These are phyloP conservation scores for Hygrophoropsis aurantiaca DNA, from an alignment of 768 basidiomycete genomes.

Conservation along the genomic window DNA sequence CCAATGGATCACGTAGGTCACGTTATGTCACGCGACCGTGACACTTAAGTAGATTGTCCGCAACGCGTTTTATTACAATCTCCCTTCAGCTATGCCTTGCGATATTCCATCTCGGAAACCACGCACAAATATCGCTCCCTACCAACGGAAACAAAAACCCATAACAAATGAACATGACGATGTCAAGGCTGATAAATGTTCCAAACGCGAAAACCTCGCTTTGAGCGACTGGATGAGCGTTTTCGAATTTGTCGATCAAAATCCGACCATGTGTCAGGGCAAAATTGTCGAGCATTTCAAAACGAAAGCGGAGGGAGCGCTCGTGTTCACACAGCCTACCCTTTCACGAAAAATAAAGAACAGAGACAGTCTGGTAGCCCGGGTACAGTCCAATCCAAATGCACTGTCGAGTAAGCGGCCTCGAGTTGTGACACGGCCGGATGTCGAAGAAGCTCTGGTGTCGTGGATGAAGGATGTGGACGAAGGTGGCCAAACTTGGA, in stretches of 20 bases:
- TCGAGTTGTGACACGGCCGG: slow-evolving; percentile 30
- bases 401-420: slow-evolving; percentile 28
- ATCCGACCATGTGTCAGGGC: neutral
- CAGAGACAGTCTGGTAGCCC: slow-evolving; percentile 2
- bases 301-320: neutral
- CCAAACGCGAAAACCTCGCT: neutral
- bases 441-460: slow-evolving; percentile 29
- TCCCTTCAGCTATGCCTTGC: too few relatives aligned
- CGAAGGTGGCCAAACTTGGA: neutral
- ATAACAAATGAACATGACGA: too few relatives aligned
- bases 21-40: slow-evolving; percentile 17
- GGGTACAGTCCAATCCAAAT: slow-evolving; percentile 15
- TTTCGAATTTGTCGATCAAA: slow-evolving; percentile 6
- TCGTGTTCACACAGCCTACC: slow-evolving; percentile 10
- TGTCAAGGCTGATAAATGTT: too few relatives aligned
- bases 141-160: too few relatives aligned
- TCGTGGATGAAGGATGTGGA: slow-evolving; percentile 31
- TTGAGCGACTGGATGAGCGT: slow-evolving; percentile 11
- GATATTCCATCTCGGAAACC: too few relatives aligned
- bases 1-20: slow-evolving; percentile 12
- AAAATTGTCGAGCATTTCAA: slow-evolving; percentile 4
- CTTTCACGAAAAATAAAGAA: slow-evolving; percentile 2
- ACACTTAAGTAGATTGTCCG: too few relatives aligned
- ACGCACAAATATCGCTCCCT: too few relatives aligned
- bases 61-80: too few relatives aligned